These are phyloP conservation scores for Prillingera fragicola DNA, from an alignment of 1,284 basidiomycete genomes.

Conservation along the genomic window DNA sequence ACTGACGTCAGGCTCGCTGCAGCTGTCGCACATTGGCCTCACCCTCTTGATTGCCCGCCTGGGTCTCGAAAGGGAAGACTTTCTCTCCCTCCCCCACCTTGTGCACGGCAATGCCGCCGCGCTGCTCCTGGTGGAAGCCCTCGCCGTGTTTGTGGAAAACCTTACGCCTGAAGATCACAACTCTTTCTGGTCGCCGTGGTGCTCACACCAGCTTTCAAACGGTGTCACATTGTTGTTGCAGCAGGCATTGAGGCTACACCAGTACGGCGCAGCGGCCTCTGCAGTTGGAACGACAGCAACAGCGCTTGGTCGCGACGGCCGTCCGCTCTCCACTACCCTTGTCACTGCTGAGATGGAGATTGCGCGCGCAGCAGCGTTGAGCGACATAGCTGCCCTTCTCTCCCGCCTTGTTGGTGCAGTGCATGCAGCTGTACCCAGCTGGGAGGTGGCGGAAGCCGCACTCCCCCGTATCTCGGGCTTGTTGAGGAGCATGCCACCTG, in stretches of 20 bases:
- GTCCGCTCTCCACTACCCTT: background rate
- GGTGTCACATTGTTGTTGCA: conserved; percentile 13
- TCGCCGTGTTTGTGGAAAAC: conserved; percentile 9
- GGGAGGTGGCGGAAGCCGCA: conserved; percentile 14
- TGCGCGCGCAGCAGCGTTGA: background rate
- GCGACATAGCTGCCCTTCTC: conserved; percentile 6
- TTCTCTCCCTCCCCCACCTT: conserved; percentile 3
- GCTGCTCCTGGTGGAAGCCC: conserved; percentile 5
- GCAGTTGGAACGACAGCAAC: too few relatives aligned
- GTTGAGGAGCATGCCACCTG: conserved; percentile 10
- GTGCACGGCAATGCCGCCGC: conserved; percentile 4
- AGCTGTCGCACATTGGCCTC: conserved; percentile 14
- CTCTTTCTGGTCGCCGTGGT: conserved; percentile 13
- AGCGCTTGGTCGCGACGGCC: background rate
- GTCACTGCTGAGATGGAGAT: background rate
- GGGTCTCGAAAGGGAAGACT: conserved; percentile 17
- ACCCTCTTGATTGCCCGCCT: conserved; percentile 15
- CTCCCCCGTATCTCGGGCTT: conserved; percentile 12
- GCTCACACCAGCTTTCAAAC: conserved; percentile 13
- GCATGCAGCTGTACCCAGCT: conserved; percentile 5
- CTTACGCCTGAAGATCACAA: conserved; percentile 6
- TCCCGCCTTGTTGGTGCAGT: conserved; percentile 5
- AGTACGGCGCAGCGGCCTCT: background rate
- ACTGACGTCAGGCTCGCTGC: conserved; percentile 6
- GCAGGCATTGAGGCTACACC: conserved; percentile 13